These are phyloP conservation scores for Exophiala xenobiotica DNA, from an alignment of 2,329 filamentous ascomycete species.

Conservation along the genomic window DNA sequence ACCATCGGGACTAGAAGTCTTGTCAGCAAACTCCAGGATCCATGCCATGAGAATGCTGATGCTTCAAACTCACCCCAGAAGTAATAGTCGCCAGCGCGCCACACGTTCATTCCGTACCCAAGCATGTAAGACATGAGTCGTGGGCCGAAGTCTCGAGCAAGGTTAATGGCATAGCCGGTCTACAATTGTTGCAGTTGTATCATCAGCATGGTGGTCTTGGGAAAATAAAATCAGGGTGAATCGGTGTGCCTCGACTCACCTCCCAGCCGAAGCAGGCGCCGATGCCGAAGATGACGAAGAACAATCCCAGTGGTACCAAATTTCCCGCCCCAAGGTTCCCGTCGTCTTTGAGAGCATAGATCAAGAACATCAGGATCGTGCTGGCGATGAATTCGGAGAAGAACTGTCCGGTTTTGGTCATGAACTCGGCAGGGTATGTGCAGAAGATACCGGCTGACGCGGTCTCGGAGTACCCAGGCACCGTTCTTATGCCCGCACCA, in stretches of 20 bases:
- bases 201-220: too few species aligned
- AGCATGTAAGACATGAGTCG: conserved; percentile 65
- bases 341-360: conserved; percentile 63
- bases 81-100: conserved; percentile 67
- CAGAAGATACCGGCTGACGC: conserved; percentile 70
- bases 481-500: conserved; percentile 50
- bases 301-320: conserved; percentile 61
- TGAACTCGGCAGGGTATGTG: conserved; percentile 64
- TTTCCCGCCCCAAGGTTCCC: conserved; percentile 54
- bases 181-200: too few species aligned
- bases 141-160: conserved; percentile 71
- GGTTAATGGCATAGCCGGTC: conserved; percentile 73
- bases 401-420: conserved; percentile 66
- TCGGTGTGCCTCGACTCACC: neutral
- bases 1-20: conserved; percentile 66
- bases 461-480: conserved; percentile 53
- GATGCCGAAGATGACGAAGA: conserved; percentile 73
- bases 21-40: neutral
- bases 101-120: conserved; percentile 68
- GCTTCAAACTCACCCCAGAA: conserved; percentile 28
- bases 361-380: conserved; percentile 67
- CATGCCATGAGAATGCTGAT: too few species aligned
- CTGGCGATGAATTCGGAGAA: conserved; percentile 71
- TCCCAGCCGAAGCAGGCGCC: conserved; percentile 74
- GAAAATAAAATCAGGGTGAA: too few species aligned